Evolutionary conservation across 345 rosid genomes (phyloP).

Genomic region (Brassica carinata): DNA sequence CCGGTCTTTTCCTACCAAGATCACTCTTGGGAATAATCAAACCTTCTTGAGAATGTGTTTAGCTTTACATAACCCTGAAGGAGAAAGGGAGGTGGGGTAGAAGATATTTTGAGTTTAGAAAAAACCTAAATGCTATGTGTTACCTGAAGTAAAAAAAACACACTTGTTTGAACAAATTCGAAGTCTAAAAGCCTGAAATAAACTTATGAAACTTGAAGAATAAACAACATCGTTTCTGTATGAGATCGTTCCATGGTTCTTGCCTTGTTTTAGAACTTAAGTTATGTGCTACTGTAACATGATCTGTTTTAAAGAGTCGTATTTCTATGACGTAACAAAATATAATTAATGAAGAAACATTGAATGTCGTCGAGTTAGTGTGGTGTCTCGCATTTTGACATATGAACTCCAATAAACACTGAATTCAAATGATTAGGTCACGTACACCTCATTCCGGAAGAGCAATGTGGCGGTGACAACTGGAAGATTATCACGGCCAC

Average conservation of each 20-base stretch:
- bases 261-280: background rate
- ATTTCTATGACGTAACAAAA: background rate
- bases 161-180: background rate
- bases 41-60: slow-evolving; percentile 16
- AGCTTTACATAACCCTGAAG: background rate
- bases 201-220: background rate
- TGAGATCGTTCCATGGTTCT: background rate
- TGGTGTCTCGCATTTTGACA: background rate
- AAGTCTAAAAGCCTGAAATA: background rate
- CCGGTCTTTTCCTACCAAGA: slow-evolving; percentile 48
- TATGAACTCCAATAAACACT: background rate
- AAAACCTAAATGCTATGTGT: background rate
- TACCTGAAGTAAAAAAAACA: background rate
- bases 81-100: background rate
- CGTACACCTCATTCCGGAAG: background rate
- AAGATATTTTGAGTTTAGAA: background rate
- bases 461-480: background rate
- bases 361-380: background rate
- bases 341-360: background rate
- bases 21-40: slow-evolving; percentile 40
- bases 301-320: background rate
- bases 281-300: background rate
- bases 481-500: background rate
- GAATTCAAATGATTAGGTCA: background rate
- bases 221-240: background rate